phyloP scores from a whole-genome alignment of 176 grass and related monocot genomes.

The Avena atlantica region DNA sequence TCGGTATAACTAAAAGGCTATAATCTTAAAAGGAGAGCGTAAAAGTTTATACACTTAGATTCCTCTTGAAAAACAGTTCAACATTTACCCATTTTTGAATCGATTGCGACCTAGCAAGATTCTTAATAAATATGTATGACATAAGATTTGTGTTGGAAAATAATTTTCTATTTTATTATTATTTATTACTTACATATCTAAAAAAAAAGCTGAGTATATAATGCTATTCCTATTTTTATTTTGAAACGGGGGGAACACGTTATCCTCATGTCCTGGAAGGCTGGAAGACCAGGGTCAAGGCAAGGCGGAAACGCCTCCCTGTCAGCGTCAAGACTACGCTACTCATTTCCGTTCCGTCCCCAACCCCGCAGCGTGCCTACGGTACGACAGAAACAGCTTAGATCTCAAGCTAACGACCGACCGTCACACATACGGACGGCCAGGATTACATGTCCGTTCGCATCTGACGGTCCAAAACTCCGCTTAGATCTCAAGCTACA shows the following conservation, averaged over 20 bases:
- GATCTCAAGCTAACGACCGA: background rate
- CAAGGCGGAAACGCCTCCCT: background rate
- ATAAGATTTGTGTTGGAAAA: too few species aligned
- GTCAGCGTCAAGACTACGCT: background rate
- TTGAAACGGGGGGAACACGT: background rate
- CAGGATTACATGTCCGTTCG: background rate
- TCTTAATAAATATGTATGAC: too few species aligned
- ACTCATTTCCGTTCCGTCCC: background rate
- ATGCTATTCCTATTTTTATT: too few species aligned
- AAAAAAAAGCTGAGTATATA: too few species aligned
- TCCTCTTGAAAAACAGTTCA: too few species aligned
- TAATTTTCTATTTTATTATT: too few species aligned
- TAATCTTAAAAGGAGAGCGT: too few species aligned
- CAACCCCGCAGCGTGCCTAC: background rate
- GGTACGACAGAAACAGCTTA: background rate
- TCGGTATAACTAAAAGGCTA: too few species aligned
- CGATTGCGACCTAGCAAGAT: too few species aligned
- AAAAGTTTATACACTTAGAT: too few species aligned
- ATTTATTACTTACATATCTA: too few species aligned
- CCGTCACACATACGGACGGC: background rate
- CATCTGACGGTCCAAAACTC: background rate
- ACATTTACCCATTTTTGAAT: too few species aligned
- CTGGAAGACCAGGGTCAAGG: background rate
- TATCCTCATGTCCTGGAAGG: background rate
- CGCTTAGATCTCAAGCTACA: conserved; percentile 11